phyloP scores from a whole-genome alignment of 2,329 filamentous ascomycete genomes.

The Aureobasidium sp. region DNA sequence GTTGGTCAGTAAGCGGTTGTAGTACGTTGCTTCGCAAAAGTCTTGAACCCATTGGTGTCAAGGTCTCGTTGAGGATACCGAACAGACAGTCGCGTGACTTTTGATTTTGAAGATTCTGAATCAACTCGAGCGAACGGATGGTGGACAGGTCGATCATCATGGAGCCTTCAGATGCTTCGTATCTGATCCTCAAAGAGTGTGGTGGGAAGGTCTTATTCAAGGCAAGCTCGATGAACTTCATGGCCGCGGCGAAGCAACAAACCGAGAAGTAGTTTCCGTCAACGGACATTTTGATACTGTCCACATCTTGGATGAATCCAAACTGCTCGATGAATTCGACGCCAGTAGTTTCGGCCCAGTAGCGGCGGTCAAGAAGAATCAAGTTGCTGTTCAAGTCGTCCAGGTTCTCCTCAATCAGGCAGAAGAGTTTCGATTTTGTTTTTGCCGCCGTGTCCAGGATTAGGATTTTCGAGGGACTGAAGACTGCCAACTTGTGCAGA shows the following conservation, averaged over 20 bases:
- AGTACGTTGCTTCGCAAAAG: constrained; percentile 78
- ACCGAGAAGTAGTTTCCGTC: constrained; percentile 79
- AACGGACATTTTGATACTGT: constrained; percentile 69
- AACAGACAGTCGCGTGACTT: constrained; percentile 78
- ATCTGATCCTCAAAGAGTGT: constrained; percentile 78
- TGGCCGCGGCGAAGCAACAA: constrained; percentile 71
- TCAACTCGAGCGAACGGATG: constrained; percentile 76
- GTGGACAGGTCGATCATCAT: constrained; percentile 95
- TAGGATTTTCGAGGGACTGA: constrained; percentile 69
- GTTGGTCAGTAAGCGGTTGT: constrained; percentile 69
- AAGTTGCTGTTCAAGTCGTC: constrained; percentile 49
- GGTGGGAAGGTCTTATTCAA: constrained; percentile 59
- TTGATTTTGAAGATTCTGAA: constrained; percentile 71
- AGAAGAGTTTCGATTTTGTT: constrained; percentile 62
- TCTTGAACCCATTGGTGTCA: constrained; percentile 80
- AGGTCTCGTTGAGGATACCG: constrained; percentile 73
- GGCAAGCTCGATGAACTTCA: constrained; percentile 71
- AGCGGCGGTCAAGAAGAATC: constrained; percentile 61
- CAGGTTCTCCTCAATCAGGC: constrained; percentile 64
- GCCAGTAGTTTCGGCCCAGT: constrained; percentile 73
- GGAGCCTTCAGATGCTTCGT: constrained; percentile 78
- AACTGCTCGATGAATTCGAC: constrained; percentile 69
- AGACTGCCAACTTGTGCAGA: constrained; percentile 74
- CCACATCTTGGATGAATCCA: constrained; percentile 71
- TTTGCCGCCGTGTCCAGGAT: constrained; percentile 66